Base-by-base conservation (phyloP, 352 stramenopile species). In the Phytophthora ramorum region DNA sequence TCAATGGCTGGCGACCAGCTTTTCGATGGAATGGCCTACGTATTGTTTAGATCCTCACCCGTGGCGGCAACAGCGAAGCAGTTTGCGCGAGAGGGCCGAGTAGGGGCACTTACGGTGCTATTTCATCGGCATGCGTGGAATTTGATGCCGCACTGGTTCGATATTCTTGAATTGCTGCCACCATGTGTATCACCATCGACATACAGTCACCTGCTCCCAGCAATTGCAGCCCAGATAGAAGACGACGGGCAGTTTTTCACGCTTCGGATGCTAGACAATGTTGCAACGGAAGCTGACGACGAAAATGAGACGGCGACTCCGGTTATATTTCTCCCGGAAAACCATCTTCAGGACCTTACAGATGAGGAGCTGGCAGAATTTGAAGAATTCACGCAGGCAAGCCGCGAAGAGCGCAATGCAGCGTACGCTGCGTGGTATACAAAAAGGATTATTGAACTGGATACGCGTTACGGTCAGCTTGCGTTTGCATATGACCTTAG, bases 401-500 rank as follows among this genome's bases (percentile, higher is more conserved):
- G 59, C 6, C 49, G 37, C 47, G 55, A 73, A 20, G 63, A 83
- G 6, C 56, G 64, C 26, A 62, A 67, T 37, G 35, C 70, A 4
- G 51, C 57, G n/a, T 91, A 83, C 28, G 63, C 59, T 0, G 46
- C 65, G 24, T 94, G 85, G 85, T 89, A 89, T 22, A 74, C 40
- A 13, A 56, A 59, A 24, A 82, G 79, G 16, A 81, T 92, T 37
- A 17, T 88, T 16, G 76, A 89, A 22, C 46, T 94, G 52, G 85
- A 94, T 20, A 63, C 65, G 16, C 41, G 76, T 3, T 91, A 84
- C 56, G 85, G 85, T 4, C 83, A 94, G 22, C 68, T 94, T 26
- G 49, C 43, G 4, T 67, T 71, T 45, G 80, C 83, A 0, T 83
- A 74, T 41, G 58, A 87, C 12, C 64, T 92, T 16, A 80, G 80